Conservation (phyloP, 257 asterid species). For the Solanum stenotomum region DNA sequence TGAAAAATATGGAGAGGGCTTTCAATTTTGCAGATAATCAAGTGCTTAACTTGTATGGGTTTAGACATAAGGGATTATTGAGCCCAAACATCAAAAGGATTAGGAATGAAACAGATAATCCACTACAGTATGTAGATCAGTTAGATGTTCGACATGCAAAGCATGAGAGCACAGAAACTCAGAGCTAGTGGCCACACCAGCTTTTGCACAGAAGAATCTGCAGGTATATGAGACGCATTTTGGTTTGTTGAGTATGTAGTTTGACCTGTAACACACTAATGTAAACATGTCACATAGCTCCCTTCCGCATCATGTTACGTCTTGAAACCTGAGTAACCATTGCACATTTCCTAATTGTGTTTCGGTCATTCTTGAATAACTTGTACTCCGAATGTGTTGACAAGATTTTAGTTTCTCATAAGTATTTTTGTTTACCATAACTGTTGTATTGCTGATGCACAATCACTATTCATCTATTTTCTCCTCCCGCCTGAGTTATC, state of each 20-base stretch:
- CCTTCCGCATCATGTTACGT: background rate
- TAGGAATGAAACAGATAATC: constrained; percentile 64
- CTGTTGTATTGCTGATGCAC: background rate
- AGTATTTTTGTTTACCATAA: background rate
- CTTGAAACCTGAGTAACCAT: background rate
- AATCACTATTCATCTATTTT: background rate
- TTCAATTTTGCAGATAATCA: constrained; percentile 94
- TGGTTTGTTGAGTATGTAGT: background rate
- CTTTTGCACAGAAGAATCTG: constrained; percentile 14
- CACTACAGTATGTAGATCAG: constrained; percentile 64
- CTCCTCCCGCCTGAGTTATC: background rate
- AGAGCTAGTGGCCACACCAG: constrained; percentile 25
- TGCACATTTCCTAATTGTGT: background rate
- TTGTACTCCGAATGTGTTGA: background rate
- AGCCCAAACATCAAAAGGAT: constrained; percentile 87
- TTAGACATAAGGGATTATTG: constrained; percentile 86
- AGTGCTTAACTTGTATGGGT: constrained; percentile 75
- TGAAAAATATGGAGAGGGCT: constrained; percentile 92
- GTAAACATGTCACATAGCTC: background rate
- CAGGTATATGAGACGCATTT: constrained; percentile 21
- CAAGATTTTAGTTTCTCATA: background rate
- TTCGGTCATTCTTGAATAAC: background rate
- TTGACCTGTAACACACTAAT: background rate
- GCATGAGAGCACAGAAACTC: constrained; percentile 26
- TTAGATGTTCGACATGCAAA: constrained; percentile 69